These are phyloP conservation scores for Gossypium bickii DNA, from an alignment of 345 rosid species.

Conservation along the genomic window DNA sequence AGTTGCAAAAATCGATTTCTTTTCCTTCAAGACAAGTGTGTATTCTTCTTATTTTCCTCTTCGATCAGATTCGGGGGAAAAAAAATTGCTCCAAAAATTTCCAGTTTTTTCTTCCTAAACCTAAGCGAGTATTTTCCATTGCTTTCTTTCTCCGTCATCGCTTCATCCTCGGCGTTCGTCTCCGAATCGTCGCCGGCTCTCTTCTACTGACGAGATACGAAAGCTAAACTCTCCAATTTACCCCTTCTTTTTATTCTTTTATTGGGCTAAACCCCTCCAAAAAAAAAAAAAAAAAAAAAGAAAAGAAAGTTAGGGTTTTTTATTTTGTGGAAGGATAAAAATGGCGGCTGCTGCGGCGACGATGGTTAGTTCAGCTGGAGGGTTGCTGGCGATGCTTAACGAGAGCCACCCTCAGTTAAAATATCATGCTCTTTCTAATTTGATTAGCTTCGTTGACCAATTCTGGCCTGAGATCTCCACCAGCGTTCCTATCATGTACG, in stretches of 20 bases:
- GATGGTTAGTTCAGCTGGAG: constrained; percentile 91
- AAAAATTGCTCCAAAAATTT: background rate
- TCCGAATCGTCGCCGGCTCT: background rate
- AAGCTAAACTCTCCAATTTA: background rate
- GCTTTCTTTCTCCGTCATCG: background rate
- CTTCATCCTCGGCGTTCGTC: background rate
- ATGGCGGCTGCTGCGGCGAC: constrained; percentile 46
- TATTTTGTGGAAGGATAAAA: background rate
- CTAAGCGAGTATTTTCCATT: background rate
- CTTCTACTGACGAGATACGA: background rate
- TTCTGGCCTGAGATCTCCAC: constrained; percentile 99
- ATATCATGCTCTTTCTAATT: constrained; percentile 82
- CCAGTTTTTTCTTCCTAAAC: background rate
- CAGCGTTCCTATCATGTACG: constrained; percentile 92
- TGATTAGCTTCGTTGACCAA: constrained; percentile 78
- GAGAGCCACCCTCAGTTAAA: constrained; percentile 81
- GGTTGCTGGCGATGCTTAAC: constrained; percentile 91
- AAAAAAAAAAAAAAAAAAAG: too few species aligned
- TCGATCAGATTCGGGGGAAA: background rate
- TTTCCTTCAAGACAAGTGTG: constrained; percentile 1
- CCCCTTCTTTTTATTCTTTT: background rate
- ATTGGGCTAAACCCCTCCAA: background rate
- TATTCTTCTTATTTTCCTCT: background rate
- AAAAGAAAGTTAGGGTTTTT: constrained; percentile 6
- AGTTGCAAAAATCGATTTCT: background rate